phyloP scores from a whole-genome alignment of 2,329 filamentous ascomycete genomes.

The Venturia carpophila region DNA sequence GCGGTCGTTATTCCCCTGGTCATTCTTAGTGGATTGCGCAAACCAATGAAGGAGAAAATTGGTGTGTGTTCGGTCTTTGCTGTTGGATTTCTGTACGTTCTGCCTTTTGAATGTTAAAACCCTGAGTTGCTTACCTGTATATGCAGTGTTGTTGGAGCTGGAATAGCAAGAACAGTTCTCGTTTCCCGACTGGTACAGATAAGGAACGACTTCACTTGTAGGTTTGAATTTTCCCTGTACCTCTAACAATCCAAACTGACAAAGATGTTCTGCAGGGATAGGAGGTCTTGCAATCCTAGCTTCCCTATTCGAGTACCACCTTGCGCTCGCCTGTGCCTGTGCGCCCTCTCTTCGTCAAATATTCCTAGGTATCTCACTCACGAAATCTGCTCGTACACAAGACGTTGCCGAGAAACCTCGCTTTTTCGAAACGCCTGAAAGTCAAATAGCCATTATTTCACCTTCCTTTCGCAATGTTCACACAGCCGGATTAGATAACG shows the following conservation, averaged over 20 bases:
- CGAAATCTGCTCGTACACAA: background rate
- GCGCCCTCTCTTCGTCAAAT: slow-evolving; percentile 9
- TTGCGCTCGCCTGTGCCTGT: slow-evolving; percentile 14
- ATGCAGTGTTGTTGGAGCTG: slow-evolving; percentile 27
- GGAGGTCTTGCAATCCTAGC: background rate
- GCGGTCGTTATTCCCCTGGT: slow-evolving; percentile 22
- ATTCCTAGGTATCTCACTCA: background rate
- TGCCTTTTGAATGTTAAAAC: background rate
- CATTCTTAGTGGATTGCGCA: slow-evolving; percentile 20
- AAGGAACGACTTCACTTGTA: slow-evolving; percentile 1
- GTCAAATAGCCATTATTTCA: background rate
- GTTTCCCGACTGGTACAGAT: slow-evolving; percentile 16
- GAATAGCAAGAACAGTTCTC: slow-evolving; percentile 27
- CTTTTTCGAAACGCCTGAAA: background rate
- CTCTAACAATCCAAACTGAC: background rate
- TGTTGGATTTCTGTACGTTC: slow-evolving; percentile 21
- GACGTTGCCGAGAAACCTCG: background rate
- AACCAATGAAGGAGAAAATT: slow-evolving; percentile 23
- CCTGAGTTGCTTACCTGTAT: background rate
- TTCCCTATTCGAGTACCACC: slow-evolving; percentile 4
- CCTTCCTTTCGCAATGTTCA: background rate
- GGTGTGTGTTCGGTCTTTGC: slow-evolving; percentile 21
- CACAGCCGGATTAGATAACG: background rate
- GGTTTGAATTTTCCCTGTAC: background rate
- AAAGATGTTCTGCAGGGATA: background rate